Conservation (phyloP, 2,329 filamentous ascomycete genomes). For the Fusarium longipes region DNA sequence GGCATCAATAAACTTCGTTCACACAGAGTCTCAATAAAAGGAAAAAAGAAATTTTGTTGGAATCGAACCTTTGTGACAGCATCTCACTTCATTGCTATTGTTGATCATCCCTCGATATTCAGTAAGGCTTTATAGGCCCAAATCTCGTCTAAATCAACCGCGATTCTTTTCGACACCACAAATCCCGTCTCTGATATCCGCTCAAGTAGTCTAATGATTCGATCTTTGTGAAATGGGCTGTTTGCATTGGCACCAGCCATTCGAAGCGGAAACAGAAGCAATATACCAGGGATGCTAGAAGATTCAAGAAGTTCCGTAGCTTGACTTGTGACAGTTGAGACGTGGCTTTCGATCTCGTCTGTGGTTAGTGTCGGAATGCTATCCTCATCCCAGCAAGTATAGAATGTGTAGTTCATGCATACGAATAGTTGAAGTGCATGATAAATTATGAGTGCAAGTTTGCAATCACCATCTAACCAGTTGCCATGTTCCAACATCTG, state of each 20-base stretch:
- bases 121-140: slow-evolving; percentile 28
- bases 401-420: slow-evolving; percentile 41
- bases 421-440: slow-evolving; percentile 39
- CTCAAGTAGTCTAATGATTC: slow-evolving; percentile 8
- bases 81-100: too few species aligned
- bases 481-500: rapidly evolving
- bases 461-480: neutral
- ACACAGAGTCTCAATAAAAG: too few species aligned
- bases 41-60: too few species aligned
- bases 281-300: slow-evolving; percentile 33
- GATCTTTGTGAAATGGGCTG: neutral
- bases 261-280: slow-evolving; percentile 42
- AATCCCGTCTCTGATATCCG: slow-evolving; percentile 40
- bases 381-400: slow-evolving; percentile 33
- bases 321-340: neutral
- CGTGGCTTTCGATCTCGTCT: slow-evolving; percentile 1
- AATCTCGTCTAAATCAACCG: slow-evolving; percentile 34
- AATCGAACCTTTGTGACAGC: too few species aligned
- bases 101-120: neutral
- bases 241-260: slow-evolving; percentile 35
- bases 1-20: too few species aligned
- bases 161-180: slow-evolving; percentile 39
- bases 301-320: slow-evolving; percentile 3
- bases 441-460: slow-evolving; percentile 26
- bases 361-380: slow-evolving; percentile 12